Evolutionary conservation across 257 asterid genomes (phyloP).

Genomic region (Ajuga chamaepitys): DNA sequence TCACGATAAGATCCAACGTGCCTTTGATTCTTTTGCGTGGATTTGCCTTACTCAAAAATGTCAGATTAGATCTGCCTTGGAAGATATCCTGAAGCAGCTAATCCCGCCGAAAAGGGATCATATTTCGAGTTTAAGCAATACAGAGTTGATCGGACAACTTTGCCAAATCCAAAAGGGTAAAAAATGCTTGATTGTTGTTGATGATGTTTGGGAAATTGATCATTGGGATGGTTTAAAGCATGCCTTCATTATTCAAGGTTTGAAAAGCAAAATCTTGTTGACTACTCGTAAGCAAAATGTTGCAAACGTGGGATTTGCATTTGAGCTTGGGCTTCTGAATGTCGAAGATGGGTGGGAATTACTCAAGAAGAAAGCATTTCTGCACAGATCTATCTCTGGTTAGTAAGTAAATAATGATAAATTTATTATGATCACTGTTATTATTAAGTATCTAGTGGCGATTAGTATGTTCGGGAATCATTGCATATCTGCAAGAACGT

Average conservation of each 20-base stretch:
- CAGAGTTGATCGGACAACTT: neutral
- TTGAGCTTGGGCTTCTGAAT: neutral
- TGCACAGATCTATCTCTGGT: neutral
- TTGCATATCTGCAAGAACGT: too few relatives aligned
- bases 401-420: too few relatives aligned
- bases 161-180: neutral
- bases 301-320: neutral
- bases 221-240: neutral
- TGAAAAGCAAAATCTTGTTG: neutral
- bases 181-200: neutral
- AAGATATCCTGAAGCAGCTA: neutral
- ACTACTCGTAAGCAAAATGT: conserved; percentile 1
- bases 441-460: too few relatives aligned
- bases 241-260: neutral
- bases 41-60: neutral
- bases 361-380: conserved; percentile 17
- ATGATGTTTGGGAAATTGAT: neutral
- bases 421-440: too few relatives aligned
- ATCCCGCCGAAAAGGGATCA: neutral
- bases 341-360: conserved; percentile 10
- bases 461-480: too few relatives aligned
- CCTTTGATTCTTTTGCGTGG: conserved; percentile 1
- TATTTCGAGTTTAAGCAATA: neutral
- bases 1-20: neutral
- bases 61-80: neutral